Evolutionary conservation across 768 basidiomycete genomes (phyloP).

Genomic region (Terana coerulea): DNA sequence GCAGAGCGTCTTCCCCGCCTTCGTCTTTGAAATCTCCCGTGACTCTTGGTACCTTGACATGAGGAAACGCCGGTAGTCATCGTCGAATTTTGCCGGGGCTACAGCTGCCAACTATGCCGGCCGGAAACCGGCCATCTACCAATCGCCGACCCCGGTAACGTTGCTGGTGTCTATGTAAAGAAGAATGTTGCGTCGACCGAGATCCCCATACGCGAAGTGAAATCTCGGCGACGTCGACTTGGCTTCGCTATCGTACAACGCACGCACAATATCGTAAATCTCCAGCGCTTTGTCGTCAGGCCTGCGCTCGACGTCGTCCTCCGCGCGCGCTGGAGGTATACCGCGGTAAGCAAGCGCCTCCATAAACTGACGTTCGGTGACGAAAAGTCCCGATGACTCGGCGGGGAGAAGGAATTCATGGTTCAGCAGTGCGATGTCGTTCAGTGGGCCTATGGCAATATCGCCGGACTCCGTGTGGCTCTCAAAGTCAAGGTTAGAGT

Average conservation of each 20-base stretch:
- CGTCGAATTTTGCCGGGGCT: not conserved
- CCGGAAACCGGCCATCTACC: not conserved
- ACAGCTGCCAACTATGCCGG: not conserved
- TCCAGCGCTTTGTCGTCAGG: not conserved
- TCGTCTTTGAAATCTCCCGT: not conserved
- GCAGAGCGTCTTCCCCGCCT: not conserved
- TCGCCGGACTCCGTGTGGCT: not conserved
- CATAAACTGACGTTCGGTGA: not conserved
- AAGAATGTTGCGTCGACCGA: not conserved
- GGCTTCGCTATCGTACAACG: not conserved
- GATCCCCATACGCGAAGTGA: constrained; percentile 2
- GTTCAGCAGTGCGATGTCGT: not conserved
- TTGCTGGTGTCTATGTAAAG: not conserved
- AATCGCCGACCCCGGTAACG: not conserved
- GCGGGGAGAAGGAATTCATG: not conserved
- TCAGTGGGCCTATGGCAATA: not conserved
- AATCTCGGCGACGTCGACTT: not conserved
- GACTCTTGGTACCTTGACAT: not conserved
- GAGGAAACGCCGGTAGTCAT: not conserved
- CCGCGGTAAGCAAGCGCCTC: not conserved
- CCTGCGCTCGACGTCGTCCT: not conserved
- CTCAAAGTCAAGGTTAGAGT: no score
- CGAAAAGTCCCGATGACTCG: not conserved
- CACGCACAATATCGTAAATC: not conserved
- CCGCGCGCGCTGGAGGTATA: not conserved